phyloP scores from a whole-genome alignment of 495 filamentous ascomycete species.

The Amphirosellinia nigrospora region DNA sequence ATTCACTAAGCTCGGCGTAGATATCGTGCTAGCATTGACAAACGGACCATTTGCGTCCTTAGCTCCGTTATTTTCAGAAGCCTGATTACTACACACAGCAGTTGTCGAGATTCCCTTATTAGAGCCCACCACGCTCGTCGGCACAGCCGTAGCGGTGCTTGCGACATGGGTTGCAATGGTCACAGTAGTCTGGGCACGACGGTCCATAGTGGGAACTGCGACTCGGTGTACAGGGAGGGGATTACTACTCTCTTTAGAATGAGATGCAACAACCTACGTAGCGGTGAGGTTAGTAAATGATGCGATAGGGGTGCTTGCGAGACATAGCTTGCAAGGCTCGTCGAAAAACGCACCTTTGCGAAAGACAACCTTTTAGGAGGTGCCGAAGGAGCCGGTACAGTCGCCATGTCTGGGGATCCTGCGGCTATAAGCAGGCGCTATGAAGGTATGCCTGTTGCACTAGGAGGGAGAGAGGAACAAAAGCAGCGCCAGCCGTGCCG shows the following conservation, averaged over 20 bases:
- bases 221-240: conserved; percentile 39
- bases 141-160: conserved; percentile 26
- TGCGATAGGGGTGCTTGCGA: not conserved
- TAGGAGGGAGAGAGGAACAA: not conserved
- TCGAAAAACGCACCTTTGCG: conserved; percentile 60
- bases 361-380: conserved; percentile 57
- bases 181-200: conserved; percentile 31
- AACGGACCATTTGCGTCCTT: conserved; percentile 43
- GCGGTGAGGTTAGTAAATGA: conserved; percentile 1
- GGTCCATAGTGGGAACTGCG: conserved; percentile 38
- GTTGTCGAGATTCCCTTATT: not conserved
- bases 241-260: conserved; percentile 51
- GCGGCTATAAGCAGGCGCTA: conserved; percentile 24
- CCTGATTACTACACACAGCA: conserved; percentile 3
- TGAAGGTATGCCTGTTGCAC: not conserved
- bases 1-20: conserved; percentile 55
- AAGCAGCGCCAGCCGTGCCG: conserved; percentile 29
- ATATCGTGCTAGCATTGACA: conserved; percentile 33
- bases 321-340: not conserved
- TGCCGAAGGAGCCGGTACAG: conserved; percentile 47
- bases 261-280: conserved; percentile 60
- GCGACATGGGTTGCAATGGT: conserved; percentile 23
- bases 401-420: conserved; percentile 42
- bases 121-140: conserved; percentile 22
- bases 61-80: conserved; percentile 40